phyloP scores from a whole-genome alignment of 192 early-diverging fungal species.

The Coemansia sp. region DNA sequence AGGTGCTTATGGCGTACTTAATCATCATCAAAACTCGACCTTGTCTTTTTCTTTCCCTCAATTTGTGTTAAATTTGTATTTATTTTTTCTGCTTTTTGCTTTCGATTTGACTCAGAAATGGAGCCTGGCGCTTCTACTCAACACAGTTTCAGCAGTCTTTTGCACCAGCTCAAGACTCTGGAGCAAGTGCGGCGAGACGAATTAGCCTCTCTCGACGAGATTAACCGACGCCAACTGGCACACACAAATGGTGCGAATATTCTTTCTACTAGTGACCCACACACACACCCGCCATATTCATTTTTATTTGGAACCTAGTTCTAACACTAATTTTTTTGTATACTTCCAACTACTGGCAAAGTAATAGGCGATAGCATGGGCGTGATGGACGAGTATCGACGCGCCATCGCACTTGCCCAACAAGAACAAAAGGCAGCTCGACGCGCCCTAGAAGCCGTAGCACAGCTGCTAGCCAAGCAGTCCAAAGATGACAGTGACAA shows the following conservation, averaged over 20 bases:
- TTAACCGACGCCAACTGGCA: slow-evolving; percentile 14
- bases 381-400: slow-evolving; percentile 12
- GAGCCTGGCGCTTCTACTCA: slow-evolving; percentile 8
- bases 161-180: slow-evolving; percentile 20
- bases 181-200: slow-evolving; percentile 28
- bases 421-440: slow-evolving; percentile 37
- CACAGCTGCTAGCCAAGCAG: slow-evolving; percentile 22
- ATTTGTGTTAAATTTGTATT: neutral
- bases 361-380: neutral
- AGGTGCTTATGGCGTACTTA: neutral
- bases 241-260: neutral
- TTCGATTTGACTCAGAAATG: neutral
- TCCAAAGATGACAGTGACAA: neutral
- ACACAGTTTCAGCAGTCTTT: neutral
- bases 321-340: neutral
- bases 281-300: neutral
- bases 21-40: neutral
- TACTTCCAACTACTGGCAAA: neutral
- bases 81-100: neutral
- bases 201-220: slow-evolving; percentile 16
- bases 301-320: neutral
- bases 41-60: neutral
- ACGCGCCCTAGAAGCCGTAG: slow-evolving; percentile 28
- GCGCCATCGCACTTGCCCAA: slow-evolving; percentile 14
- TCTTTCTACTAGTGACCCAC: neutral